A percentile compares a stretch with the other conserved stretches of the same genome.
These are phyloP conservation scores for cucumber (Cucumis sativus) DNA, from an alignment of 306 rosid genomes.

Conservation along the genomic window Cucumber_9930_V3 NC_026658.2:379001-379500, in stretches of 20 bases:
- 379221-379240: neutral
- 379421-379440: neutral
- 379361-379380: neutral
- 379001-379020: constrained; percentile 15
- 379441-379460: constrained; percentile 2
- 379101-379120: constrained; percentile 39
- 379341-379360: constrained; percentile 1
- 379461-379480: neutral
- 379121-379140: constrained; percentile 56
- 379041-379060: constrained; percentile 3
- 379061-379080: constrained; percentile 14
- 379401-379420: neutral
- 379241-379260: constrained; percentile 14
- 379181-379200: constrained; percentile 2
- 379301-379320: constrained; percentile 18
- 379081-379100: constrained; percentile 24
- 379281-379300: constrained; percentile 14
- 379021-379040: constrained; percentile 3
- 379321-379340: constrained; percentile 13
- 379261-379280: constrained; percentile 13
- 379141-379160: constrained; percentile 25
- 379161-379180: constrained; percentile 12
- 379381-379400: neutral
- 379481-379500: neutral
- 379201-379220: neutral